Evolutionary conservation across 2,329 filamentous ascomycete genomes (phyloP), one percentile per base, ranked within the genome.

Genomic region (Aspergillus tamarii): DNA sequence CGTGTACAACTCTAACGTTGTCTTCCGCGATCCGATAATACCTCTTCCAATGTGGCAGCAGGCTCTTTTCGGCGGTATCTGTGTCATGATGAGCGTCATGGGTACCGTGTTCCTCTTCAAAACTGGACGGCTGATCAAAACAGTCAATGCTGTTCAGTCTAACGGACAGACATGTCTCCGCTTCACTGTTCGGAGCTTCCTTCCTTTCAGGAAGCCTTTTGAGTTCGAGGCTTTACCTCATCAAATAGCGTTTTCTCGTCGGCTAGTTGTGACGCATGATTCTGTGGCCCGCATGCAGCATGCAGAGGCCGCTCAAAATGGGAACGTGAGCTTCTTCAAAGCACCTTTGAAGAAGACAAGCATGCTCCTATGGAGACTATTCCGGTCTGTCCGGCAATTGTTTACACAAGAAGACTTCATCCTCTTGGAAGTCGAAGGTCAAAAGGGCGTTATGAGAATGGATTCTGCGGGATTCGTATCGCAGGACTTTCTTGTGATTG

Each of bases 31-130:
- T 64, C 78, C 84, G 8, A 83, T 86, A 16, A 76, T 84, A 16
- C 84, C 82, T 48, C 76, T 89, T 4, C 77, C 83, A 3, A 77
- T 77, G 70, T 90, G 85, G 84, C 84, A 90, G 21, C 82, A 85
- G 45, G 78, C 82, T 65, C 81, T 85, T 11, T 90, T 88, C 69
- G 84, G 82, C 46, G 81, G 83, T 48, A 82, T 89, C 52, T 88
- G 87, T 73, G 70, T 89, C 54, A 73, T 86, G 61, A 88, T 91
- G 80, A 85, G 82, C 59, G 80, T 78, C 45, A 83, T 90, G 74
- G 89, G 88, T 64, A 84, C 84, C 53, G 85, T 85, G 65, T 85
- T 91, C 68, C 74, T 89, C 50, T 73, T 85, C 61, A 84, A 87
- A 71, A 86, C 88, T 8, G 75, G 81, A 30, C 82, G 84, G 59